A percentile compares a stretch with the other conserved stretches of the same genome.
Evolutionary conservation across 2,329 filamentous ascomycete genomes (phyloP).

Genomic region (Trichoderma hamatum): DNA sequence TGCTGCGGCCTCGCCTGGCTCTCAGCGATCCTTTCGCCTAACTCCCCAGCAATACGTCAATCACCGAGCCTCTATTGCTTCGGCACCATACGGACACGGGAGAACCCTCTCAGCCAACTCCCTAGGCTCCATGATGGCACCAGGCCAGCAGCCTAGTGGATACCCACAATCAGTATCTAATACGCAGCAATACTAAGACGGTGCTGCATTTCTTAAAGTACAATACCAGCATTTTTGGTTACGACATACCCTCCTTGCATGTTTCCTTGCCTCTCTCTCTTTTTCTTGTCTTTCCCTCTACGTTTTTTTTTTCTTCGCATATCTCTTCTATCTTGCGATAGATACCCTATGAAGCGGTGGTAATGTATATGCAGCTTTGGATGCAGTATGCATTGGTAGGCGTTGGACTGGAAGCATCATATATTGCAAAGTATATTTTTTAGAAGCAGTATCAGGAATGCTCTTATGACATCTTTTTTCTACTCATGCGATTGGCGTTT

Average conservation of each 20-base stretch:
- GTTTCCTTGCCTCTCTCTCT: conserved; percentile 10
- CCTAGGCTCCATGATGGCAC: conserved; percentile 36
- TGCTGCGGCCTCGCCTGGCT: conserved; percentile 58
- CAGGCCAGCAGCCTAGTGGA: conserved; percentile 34
- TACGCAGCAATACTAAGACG: conserved; percentile 42
- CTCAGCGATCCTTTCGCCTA: conserved; percentile 52
- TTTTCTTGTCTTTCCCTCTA: background rate
- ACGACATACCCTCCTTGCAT: background rate
- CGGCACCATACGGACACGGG: conserved; percentile 62
- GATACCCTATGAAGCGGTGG: conserved; percentile 7
- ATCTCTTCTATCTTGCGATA: conserved; percentile 20
- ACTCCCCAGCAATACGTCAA: conserved; percentile 84
- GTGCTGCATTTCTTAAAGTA: conserved; percentile 36
- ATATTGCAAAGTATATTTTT: conserved; percentile 11
- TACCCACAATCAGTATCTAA: conserved; percentile 24
- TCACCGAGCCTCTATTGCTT: conserved; percentile 65
- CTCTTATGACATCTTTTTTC: conserved; percentile 9
- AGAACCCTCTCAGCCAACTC: conserved; percentile 60
- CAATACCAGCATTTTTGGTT: conserved; percentile 5
- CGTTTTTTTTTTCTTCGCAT: conserved; percentile 1
- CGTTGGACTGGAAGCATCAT: conserved; percentile 24
- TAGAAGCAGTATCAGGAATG: background rate
- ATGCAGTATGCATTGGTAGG: conserved; percentile 26
- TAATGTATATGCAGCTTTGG: conserved; percentile 21
- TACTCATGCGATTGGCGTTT: conserved; percentile 2